Evolutionary conservation across 441 rosid species (phyloP).

Genomic region (Jatropha podagrica): DNA sequence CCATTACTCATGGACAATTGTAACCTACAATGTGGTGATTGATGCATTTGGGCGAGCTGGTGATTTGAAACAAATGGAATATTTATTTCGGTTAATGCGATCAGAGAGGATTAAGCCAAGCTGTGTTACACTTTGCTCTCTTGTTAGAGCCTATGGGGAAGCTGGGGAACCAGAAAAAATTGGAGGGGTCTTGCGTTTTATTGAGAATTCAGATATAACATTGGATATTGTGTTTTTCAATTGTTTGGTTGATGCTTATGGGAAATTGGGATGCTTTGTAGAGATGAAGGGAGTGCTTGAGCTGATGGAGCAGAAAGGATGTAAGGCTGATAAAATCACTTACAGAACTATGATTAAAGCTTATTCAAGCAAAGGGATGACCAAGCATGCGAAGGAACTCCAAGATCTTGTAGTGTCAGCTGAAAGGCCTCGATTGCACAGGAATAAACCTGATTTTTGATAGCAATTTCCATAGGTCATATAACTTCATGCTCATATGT

Average conservation of each 20-base stretch:
- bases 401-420: conserved; percentile 36
- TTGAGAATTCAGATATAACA: conserved; percentile 72
- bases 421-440: conserved; percentile 33
- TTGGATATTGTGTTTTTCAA: conserved; percentile 81
- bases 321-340: conserved; percentile 72
- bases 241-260: conserved; percentile 84
- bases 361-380: conserved; percentile 67
- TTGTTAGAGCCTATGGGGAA: conserved; percentile 76
- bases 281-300: conserved; percentile 88
- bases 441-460: conserved; percentile 59
- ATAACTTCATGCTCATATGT: background rate
- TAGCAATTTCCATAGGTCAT: conserved; percentile 5
- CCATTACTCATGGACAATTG: conserved; percentile 87
- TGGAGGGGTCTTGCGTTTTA: conserved; percentile 62
- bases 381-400: conserved; percentile 61
- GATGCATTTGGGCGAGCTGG: conserved; percentile 91
- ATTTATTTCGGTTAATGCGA: conserved; percentile 76
- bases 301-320: conserved; percentile 67
- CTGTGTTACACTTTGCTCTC: conserved; percentile 81
- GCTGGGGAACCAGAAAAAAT: conserved; percentile 70
- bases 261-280: conserved; percentile 70
- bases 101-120: conserved; percentile 80
- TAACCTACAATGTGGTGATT: conserved; percentile 85
- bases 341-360: conserved; percentile 85
- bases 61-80: conserved; percentile 85